Evolutionary conservation across 208 protist species (phyloP).

Genomic region (Blechomonas ayalai): DNA sequence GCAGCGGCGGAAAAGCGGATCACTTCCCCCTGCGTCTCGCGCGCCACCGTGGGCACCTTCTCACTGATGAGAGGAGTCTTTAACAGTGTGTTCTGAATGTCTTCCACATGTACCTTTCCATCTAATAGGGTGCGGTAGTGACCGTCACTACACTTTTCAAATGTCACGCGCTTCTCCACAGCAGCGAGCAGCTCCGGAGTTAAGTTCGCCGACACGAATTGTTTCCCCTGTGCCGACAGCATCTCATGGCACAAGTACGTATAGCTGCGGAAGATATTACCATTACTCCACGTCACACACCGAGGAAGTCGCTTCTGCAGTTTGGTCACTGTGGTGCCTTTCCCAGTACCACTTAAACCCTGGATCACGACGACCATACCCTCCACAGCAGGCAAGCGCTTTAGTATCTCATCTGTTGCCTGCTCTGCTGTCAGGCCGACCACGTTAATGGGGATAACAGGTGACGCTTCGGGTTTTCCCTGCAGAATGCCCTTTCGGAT

Average conservation of each 20-base stretch:
- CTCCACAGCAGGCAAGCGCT: constrained; percentile 34
- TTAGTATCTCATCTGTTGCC: constrained; percentile 67
- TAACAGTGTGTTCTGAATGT: constrained; percentile 86
- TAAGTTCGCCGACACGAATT: constrained; percentile 37
- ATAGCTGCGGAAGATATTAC: constrained; percentile 90
- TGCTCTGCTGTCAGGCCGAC: constrained; percentile 63
- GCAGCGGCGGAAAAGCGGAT: constrained; percentile 71
- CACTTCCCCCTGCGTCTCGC: constrained; percentile 90
- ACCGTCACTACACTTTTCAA: constrained; percentile 36
- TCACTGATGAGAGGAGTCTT: constrained; percentile 72
- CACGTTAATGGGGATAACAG: constrained; percentile 56
- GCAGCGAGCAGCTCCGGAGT: constrained; percentile 44
- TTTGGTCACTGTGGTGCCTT: constrained; percentile 83
- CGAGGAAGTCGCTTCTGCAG: constrained; percentile 61
- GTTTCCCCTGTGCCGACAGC: constrained; percentile 34
- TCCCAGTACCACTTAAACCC: constrained; percentile 87
- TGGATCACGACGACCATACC: constrained; percentile 87
- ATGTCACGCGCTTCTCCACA: constrained; percentile 61
- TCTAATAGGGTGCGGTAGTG: constrained; percentile 69
- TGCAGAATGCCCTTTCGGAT: constrained; percentile 63
- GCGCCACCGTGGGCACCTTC: constrained; percentile 80
- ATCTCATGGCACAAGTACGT: constrained; percentile 69
- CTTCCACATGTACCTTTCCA: constrained; percentile 42
- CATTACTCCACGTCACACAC: constrained; percentile 89
- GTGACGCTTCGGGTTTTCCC: constrained; percentile 12